A percentile compares a stretch with the other conserved stretches of the same genome.
These are phyloP conservation scores for Sarocladiaceae sp. DNA, from an alignment of 2,329 filamentous ascomycete genomes.

Conservation along the genomic window DNA sequence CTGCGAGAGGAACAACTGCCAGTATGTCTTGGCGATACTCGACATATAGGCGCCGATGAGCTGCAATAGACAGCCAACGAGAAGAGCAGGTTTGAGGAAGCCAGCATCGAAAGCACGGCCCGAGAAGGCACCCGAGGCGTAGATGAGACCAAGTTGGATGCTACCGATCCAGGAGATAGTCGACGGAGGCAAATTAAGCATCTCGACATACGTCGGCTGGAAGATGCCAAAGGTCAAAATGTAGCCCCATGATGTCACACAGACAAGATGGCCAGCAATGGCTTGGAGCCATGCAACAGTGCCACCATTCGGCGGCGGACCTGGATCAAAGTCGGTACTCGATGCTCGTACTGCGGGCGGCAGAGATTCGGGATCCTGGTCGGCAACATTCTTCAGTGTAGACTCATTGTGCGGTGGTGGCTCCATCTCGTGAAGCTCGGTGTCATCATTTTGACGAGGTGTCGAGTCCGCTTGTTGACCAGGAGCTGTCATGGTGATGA, in stretches of 20 bases:
- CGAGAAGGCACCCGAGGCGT: constrained; percentile 34
- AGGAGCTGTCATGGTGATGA: too few species aligned
- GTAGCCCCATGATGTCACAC: constrained; percentile 47
- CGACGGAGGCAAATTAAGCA: constrained; percentile 30
- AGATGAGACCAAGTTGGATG: constrained; percentile 39
- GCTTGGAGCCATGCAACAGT: constrained; percentile 46
- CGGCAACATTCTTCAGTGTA: neutral
- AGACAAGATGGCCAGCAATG: constrained; percentile 41
- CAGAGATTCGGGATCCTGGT: neutral
- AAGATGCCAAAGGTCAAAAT: constrained; percentile 49
- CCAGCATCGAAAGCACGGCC: constrained; percentile 39
- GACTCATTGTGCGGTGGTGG: neutral
- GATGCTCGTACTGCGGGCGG: neutral
- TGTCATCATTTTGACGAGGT: neutral
- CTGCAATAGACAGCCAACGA: constrained; percentile 36
- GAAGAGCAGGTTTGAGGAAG: constrained; percentile 28
- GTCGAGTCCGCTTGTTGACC: too few species aligned
- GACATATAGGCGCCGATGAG: constrained; percentile 41
- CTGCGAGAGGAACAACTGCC: constrained; percentile 47
- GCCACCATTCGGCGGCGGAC: constrained; percentile 40
- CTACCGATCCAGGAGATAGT: constrained; percentile 46
- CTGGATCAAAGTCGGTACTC: neutral
- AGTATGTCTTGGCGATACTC: constrained; percentile 37
- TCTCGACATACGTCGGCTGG: constrained; percentile 41
- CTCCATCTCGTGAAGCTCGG: neutral